Evolutionary conservation across 2,329 filamentous ascomycete genomes (phyloP).

Genomic region (Arthrobotrys musiformis): DNA sequence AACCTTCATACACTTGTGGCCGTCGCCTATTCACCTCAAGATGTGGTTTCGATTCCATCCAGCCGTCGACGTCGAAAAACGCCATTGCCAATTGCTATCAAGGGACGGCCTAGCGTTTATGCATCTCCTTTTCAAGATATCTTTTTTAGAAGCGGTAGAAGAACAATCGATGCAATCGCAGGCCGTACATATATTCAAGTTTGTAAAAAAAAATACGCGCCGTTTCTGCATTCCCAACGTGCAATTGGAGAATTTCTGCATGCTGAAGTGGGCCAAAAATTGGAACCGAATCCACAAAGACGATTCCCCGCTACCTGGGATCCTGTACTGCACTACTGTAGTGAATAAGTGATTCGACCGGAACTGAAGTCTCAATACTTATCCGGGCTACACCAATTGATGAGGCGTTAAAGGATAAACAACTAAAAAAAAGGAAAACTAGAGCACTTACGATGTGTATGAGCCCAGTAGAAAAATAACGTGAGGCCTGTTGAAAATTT

Average conservation of each 20-base stretch:
- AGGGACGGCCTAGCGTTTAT: constrained; percentile 47
- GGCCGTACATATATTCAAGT: constrained; percentile 33
- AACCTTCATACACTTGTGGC: constrained; percentile 16
- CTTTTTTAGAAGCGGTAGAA: constrained; percentile 34
- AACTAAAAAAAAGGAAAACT: constrained; percentile 41
- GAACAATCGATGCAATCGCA: too few relatives aligned
- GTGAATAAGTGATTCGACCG: constrained; percentile 45
- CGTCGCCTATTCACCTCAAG: constrained; percentile 27
- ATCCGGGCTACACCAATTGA: constrained; percentile 37
- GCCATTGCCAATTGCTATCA: constrained; percentile 52
- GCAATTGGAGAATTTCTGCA: constrained; percentile 52
- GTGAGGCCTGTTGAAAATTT: constrained; percentile 45
- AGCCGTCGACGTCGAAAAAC: constrained; percentile 41
- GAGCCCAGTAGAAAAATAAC: constrained; percentile 46
- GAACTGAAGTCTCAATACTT: constrained; percentile 46
- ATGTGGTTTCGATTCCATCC: constrained; percentile 4
- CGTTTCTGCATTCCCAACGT: constrained; percentile 48
- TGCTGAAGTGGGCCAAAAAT: constrained; percentile 50
- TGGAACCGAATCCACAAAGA: constrained; percentile 47
- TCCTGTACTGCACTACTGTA: constrained; percentile 35
- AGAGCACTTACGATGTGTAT: not conserved
- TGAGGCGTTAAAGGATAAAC: constrained; percentile 37
- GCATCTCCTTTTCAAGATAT: constrained; percentile 45
- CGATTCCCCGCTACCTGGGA: constrained; percentile 38
- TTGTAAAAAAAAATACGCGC: constrained; percentile 55